Evolutionary conservation across 2,329 filamentous ascomycete genomes (phyloP), one percentile per base, ranked within the genome.

Genomic region (Malbranchea cinnamomea): DNA sequence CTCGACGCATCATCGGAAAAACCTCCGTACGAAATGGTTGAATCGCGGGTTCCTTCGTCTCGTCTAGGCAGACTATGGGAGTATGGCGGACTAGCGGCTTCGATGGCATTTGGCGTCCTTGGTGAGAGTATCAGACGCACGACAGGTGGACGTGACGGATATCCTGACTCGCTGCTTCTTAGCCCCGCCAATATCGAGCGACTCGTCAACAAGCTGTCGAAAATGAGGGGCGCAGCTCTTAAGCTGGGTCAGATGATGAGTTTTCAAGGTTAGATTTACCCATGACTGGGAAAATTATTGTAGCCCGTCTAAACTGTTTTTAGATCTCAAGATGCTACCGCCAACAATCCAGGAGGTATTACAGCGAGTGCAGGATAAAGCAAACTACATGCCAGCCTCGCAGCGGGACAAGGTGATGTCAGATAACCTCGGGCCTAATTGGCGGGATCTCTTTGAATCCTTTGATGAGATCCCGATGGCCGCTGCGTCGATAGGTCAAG

Each of bases 211-310:
- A 94, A 91, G 54, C 67, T 98, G 2, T 95, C 87, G 3, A 78
- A 81, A 13, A 98, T 98, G 89, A 74, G 89, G 46, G 89, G 89
- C 21, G 91, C 89, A 4, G 89, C 89, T n/a, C 63, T 98, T 23
- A 98, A 98, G 59, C 59, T 98, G 15, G 91, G 89, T 1, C 89
- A 98, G 60, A 89, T 95, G 79, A 78, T 98, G 65, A 94, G 84
- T 52, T 89, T 98, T 48, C 89, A 98, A 62, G 66, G 65, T 66
- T 39, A 32, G 45, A 42, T 31, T 17, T 15, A 9, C 28, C 11
- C 18, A 28, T 11, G 6, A 16, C 28, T 26, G 10, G 19, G 12
- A 13, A 20, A 21, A 23, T 23, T 12, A 31, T 15, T 14, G 14
- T n/a, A 14, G 26, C 13, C 17, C 14, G 26, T n/a, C 15, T 32